These are phyloP conservation scores for Exophiala lecanii-corni DNA, from an alignment of 2,329 filamentous ascomycete species.

Conservation along the genomic window DNA sequence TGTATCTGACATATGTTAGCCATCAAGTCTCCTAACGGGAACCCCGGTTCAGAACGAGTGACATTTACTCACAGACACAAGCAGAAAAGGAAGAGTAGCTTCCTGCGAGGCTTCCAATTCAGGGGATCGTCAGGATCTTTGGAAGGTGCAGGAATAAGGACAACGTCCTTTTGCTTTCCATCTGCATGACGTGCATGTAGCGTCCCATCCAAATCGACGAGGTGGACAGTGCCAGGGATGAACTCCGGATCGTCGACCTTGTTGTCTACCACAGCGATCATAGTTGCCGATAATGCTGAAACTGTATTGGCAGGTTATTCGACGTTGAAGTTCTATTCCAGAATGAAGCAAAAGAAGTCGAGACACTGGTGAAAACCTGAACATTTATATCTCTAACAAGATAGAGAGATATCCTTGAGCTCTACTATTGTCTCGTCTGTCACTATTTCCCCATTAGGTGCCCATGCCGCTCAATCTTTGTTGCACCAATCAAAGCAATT, in stretches of 20 bases:
- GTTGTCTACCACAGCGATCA: neutral
- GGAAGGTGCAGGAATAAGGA: constrained; percentile 33
- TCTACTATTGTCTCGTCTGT: too few relatives aligned
- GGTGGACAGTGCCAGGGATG: constrained; percentile 33
- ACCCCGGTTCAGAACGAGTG: too few relatives aligned
- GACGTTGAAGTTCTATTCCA: too few relatives aligned
- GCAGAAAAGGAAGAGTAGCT: constrained; percentile 30
- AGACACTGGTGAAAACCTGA: too few relatives aligned
- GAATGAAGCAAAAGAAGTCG: too few relatives aligned
- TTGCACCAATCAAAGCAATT: too few relatives aligned
- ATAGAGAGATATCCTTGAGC: too few relatives aligned
- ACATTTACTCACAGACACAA: constrained; percentile 31
- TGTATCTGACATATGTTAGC: constrained; percentile 34
- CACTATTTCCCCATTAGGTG: too few relatives aligned
- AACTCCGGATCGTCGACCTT: neutral
- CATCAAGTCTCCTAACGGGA: constrained; percentile 28
- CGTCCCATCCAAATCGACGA: constrained; percentile 30
- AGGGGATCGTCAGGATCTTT: constrained; percentile 37
- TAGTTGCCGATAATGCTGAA: too few relatives aligned
- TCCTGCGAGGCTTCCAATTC: constrained; percentile 34
- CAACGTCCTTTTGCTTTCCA: constrained; percentile 25
- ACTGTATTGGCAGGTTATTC: too few relatives aligned
- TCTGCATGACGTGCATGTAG: constrained; percentile 20
- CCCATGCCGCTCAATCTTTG: too few relatives aligned
- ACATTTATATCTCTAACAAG: too few relatives aligned